phyloP scores from a whole-genome alignment of 2,329 filamentous ascomycete species.

The Dendrostoma leiphaemia region DNA sequence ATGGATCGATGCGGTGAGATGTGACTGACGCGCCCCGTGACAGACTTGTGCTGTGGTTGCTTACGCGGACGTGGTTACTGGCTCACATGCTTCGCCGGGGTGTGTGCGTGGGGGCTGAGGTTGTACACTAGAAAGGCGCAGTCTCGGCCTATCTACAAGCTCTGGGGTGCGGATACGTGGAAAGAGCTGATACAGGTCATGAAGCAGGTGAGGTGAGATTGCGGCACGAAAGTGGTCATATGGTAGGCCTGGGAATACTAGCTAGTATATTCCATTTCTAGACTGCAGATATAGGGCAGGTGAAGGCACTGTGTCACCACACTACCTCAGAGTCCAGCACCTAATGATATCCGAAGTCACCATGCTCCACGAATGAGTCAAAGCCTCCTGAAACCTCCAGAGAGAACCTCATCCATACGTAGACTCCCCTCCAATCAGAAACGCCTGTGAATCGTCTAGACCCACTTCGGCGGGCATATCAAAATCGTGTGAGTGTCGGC shows the following conservation, averaged over 20 bases:
- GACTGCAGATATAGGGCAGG: not conserved
- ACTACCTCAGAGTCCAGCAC: not conserved
- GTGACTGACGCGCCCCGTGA: not conserved
- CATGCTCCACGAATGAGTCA: not conserved
- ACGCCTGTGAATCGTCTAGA: not conserved
- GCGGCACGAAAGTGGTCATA: not conserved
- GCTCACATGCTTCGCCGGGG: not conserved
- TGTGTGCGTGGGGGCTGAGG: not conserved
- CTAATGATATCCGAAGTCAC: not conserved
- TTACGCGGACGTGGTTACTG: not conserved
- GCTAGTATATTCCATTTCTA: conserved; percentile 4
- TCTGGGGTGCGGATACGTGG: not conserved
- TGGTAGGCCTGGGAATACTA: not conserved
- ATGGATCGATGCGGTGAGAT: not conserved
- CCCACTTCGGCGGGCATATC: conserved; percentile 1
- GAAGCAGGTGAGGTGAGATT: not conserved
- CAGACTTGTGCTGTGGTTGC: not conserved
- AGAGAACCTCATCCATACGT: too few species aligned
- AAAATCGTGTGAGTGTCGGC: conserved; percentile 12
- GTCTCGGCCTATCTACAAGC: not conserved
- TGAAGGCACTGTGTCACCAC: not conserved
- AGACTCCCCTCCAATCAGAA: not conserved
- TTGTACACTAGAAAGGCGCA: too few species aligned
- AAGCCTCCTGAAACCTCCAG: not conserved
- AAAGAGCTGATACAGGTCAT: not conserved